Conservation (phyloP, 179 eudicot genomes). For the Patellifolia procumbens region DNA sequence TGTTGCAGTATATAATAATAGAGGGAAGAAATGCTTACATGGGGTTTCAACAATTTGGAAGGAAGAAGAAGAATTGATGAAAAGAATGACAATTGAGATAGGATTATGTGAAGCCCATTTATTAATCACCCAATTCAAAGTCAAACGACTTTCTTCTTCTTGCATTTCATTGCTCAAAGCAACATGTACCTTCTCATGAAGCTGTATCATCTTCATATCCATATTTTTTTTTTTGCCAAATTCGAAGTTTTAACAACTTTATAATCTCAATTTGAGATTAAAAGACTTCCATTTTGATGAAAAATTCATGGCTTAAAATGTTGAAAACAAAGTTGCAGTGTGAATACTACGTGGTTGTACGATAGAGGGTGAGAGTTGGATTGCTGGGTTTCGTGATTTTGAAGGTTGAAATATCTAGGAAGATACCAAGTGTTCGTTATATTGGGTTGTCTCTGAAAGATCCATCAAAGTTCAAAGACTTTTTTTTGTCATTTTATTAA, state of each 20-base stretch:
- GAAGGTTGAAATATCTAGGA: constrained; percentile 23
- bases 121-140: constrained; percentile 64
- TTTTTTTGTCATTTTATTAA: too few species aligned
- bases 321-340: neutral
- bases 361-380: neutral
- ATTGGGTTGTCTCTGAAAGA: too few species aligned
- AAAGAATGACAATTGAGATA: constrained; percentile 60
- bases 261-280: neutral
- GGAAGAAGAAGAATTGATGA: constrained; percentile 38
- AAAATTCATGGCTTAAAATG: neutral
- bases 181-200: constrained; percentile 66
- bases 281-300: too few species aligned
- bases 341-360: constrained; percentile 8
- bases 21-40: constrained; percentile 40
- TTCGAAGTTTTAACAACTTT: neutral
- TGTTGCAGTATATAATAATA: too few species aligned
- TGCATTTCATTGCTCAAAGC: constrained; percentile 55
- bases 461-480: too few species aligned
- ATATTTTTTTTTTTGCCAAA: constrained; percentile 2
- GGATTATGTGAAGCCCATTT: constrained; percentile 53
- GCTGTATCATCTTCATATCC: constrained; percentile 8
- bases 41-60: constrained; percentile 57
- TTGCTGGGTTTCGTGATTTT: constrained; percentile 16
- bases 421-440: neutral
- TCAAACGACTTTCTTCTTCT: constrained; percentile 58